A percentile compares a stretch with the other conserved stretches of the same genome.
These are phyloP conservation scores for Gloeopeniophorella convolvens DNA, from an alignment of 768 basidiomycete species.

Conservation along the genomic window DNA sequence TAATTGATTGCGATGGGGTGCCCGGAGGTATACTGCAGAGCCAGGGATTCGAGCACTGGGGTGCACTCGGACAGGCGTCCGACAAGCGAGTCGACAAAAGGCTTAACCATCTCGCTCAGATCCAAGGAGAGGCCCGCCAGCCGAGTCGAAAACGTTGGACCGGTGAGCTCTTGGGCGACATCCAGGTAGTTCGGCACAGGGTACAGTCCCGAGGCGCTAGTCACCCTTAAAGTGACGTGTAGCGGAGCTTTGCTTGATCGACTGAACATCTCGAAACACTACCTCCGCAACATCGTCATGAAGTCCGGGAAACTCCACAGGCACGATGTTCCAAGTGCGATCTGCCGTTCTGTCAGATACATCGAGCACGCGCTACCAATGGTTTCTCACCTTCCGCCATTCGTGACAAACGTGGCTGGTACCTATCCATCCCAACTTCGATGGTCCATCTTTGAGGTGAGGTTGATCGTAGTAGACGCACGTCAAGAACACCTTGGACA, in stretches of 20 bases:
- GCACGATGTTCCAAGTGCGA: constrained; percentile 1
- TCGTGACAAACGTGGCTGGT: constrained; percentile 2
- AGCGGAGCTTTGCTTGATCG: constrained; percentile 2
- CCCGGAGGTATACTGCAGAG: neutral
- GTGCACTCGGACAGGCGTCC: neutral
- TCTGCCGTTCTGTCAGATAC: neutral
- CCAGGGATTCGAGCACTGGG: constrained; percentile 1
- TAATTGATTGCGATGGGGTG: neutral
- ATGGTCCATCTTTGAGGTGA: neutral
- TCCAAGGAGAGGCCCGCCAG: neutral
- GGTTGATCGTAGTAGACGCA: neutral
- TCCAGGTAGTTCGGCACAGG: neutral
- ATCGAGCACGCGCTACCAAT: too few relatives aligned
- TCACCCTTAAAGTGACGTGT: neutral
- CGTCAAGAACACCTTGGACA: constrained; percentile 4
- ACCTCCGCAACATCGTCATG: neutral
- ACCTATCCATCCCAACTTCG: neutral
- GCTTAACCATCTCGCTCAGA: neutral
- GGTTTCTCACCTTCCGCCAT: constrained; percentile 8
- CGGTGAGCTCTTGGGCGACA: neutral
- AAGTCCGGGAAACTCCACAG: constrained; percentile 6
- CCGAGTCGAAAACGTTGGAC: neutral
- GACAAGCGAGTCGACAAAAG: neutral
- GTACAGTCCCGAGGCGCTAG: neutral
- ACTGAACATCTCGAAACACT: constrained; percentile 3